phyloP scores from a whole-genome alignment of 2,329 filamentous ascomycete genomes.

The Fonsecaea multimorphosa region DNA sequence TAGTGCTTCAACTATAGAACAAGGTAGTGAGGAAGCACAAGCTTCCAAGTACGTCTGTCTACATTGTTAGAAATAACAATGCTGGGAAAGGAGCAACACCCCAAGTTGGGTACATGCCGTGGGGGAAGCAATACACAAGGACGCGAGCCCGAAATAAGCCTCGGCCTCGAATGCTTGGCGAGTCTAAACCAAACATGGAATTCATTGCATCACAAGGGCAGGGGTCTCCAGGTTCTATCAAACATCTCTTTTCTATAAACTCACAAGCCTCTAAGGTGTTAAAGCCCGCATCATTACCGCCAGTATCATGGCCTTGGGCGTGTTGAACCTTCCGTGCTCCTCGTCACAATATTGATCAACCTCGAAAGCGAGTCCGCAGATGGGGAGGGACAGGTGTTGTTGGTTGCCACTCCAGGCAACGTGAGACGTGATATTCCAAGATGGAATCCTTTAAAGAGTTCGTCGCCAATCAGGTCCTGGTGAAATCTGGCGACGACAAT shows the following conservation, averaged over 20 bases:
- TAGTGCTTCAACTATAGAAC: neutral
- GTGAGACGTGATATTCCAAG: neutral
- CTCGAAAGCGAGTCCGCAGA: neutral
- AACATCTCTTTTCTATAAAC: neutral
- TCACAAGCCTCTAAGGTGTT: neutral
- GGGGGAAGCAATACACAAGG: neutral
- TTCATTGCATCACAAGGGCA: neutral
- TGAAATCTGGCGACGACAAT: constrained; percentile 41
- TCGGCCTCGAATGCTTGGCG: constrained; percentile 7
- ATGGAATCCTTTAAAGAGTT: constrained; percentile 37
- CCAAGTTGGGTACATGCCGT: constrained; percentile 6
- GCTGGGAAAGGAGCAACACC: neutral
- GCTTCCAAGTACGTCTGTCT: constrained; percentile 10
- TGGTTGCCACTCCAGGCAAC: constrained; percentile 11
- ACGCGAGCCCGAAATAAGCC: constrained; percentile 12
- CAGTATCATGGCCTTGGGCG: neutral
- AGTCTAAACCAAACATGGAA: neutral
- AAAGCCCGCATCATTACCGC: neutral
- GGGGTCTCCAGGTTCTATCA: neutral
- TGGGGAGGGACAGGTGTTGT: constrained; percentile 8
- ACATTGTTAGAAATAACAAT: constrained; percentile 11
- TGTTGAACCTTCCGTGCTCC: neutral
- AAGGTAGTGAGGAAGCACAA: constrained; percentile 1
- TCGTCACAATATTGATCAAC: neutral
- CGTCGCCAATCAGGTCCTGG: constrained; percentile 18